These are phyloP conservation scores for Alternaria sp. DNA, from an alignment of 2,329 filamentous ascomycete species.

Conservation along the genomic window DNA sequence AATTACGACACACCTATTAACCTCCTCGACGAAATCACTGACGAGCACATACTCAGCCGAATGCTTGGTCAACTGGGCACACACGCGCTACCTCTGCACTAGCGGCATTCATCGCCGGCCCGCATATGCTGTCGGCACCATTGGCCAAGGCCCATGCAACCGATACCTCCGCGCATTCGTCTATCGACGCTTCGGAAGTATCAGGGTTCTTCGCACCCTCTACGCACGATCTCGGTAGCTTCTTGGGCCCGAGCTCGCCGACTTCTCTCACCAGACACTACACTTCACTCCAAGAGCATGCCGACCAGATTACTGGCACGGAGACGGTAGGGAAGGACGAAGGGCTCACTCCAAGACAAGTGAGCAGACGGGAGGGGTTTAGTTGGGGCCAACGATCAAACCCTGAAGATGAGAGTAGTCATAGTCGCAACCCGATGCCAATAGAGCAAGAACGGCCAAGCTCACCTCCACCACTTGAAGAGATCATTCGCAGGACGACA, in stretches of 20 bases:
- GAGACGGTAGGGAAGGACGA: constrained; percentile 10
- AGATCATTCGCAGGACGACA: constrained; percentile 27
- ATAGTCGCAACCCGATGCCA: constrained; percentile 25
- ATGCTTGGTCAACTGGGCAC: constrained; percentile 25
- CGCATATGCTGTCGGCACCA: constrained; percentile 28
- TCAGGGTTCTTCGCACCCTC: constrained; percentile 14
- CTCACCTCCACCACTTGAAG: constrained; percentile 34
- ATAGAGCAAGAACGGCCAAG: constrained; percentile 16
- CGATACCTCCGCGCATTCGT: constrained; percentile 16
- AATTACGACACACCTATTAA: constrained; percentile 12
- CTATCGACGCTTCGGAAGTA: constrained; percentile 6
- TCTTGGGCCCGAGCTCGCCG: constrained; percentile 8
- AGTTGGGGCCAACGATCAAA: constrained; percentile 28
- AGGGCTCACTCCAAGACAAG: constrained; percentile 27
- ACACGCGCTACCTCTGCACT: constrained; percentile 16
- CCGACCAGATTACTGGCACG: constrained; percentile 20
- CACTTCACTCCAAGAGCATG: constrained; percentile 42
- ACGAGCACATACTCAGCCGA: constrained; percentile 7
- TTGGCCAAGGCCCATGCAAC: constrained; percentile 12
- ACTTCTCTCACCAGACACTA: constrained; percentile 29
- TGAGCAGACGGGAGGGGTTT: constrained; percentile 40
- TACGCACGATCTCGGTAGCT: constrained; percentile 7
- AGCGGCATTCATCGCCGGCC: constrained; percentile 17
- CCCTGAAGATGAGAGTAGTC: constrained; percentile 15
- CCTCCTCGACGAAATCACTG: background rate